Percentiles rank a stretch among this genome's conserved stretches.
Conservation (phyloP, 2,329 filamentous ascomycete genomes). For the Trichoderma harzianum region DNA sequence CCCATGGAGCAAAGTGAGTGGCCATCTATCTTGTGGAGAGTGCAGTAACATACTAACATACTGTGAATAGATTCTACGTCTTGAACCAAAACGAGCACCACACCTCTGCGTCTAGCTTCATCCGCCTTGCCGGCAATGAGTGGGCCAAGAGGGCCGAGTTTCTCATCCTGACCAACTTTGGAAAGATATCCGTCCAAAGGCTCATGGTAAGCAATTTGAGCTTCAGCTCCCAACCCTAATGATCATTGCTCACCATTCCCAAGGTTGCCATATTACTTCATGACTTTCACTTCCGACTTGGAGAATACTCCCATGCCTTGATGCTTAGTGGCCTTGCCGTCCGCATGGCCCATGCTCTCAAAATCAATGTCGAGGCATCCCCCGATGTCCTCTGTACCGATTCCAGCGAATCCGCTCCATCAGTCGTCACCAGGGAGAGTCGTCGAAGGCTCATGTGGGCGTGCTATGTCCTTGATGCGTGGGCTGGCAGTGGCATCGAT, state of each 20-base stretch:
- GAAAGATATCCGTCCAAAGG: conserved; percentile 37
- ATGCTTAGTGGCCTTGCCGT: conserved; percentile 42
- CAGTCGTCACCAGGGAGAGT: conserved; percentile 37
- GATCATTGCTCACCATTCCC: neutral
- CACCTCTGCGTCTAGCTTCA: conserved; percentile 28
- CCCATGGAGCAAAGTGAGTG: conserved; percentile 38
- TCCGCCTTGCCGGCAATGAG: conserved; percentile 35
- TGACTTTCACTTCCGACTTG: conserved; percentile 39
- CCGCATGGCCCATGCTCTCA: conserved; percentile 41
- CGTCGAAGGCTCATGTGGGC: conserved; percentile 42
- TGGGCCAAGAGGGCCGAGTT: conserved; percentile 39
- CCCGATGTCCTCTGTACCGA: conserved; percentile 39
- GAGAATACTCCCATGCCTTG: conserved; percentile 39
- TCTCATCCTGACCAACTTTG: conserved; percentile 37
- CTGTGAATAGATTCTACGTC: conserved; percentile 32
- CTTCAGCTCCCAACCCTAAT: too few relatives aligned
- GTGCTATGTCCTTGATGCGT: conserved; percentile 41
- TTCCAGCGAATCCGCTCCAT: conserved; percentile 29
- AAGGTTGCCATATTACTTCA: conserved; percentile 39
- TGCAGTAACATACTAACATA: neutral
- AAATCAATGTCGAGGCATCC: conserved; percentile 38
- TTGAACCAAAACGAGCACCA: conserved; percentile 32
- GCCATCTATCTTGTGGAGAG: too few relatives aligned
- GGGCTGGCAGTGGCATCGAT: conserved; percentile 39
- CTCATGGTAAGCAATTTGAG: conserved; percentile 42